A percentile compares a stretch with the other conserved stretches of the same genome.
Conservation (phyloP, 345 rosid species). For the Brassica nigra region DNA sequence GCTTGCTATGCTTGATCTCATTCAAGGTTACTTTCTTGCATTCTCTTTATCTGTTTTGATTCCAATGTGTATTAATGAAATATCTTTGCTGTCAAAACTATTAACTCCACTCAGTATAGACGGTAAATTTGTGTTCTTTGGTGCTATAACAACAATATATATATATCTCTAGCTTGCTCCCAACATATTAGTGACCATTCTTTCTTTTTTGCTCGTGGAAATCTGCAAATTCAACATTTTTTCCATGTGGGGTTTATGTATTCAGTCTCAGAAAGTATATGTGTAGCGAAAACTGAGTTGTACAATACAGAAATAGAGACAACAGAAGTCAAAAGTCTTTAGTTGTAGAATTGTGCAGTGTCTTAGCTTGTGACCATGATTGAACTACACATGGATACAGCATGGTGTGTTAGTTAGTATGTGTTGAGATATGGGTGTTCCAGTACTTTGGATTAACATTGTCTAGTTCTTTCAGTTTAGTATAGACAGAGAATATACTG, state of each 20-base stretch:
- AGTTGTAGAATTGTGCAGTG: background rate
- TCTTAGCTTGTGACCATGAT: background rate
- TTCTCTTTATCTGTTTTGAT: too few relatives aligned
- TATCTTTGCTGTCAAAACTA: too few relatives aligned
- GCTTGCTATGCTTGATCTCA: constrained; percentile 96
- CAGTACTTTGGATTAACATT: constrained; percentile 12
- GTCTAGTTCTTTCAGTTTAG: background rate
- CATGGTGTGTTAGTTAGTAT: background rate
- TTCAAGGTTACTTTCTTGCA: constrained; percentile 61
- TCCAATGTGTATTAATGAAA: too few relatives aligned
- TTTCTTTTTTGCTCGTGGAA: too few relatives aligned
- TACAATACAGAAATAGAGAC: background rate
- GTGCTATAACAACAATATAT: too few relatives aligned
- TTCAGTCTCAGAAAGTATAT: background rate
- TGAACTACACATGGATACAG: background rate
- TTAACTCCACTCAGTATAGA: too few relatives aligned
- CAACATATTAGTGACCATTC: too few relatives aligned
- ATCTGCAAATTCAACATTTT: too few relatives aligned
- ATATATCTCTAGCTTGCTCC: too few relatives aligned
- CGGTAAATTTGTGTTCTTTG: too few relatives aligned
- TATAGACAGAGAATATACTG: background rate
- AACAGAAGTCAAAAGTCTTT: background rate
- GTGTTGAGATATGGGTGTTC: background rate
- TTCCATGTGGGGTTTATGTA: background rate
- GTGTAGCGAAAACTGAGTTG: background rate